Base-by-base conservation (phyloP, 2,329 filamentous ascomycete genomes). In the Fusarium longipes region DNA sequence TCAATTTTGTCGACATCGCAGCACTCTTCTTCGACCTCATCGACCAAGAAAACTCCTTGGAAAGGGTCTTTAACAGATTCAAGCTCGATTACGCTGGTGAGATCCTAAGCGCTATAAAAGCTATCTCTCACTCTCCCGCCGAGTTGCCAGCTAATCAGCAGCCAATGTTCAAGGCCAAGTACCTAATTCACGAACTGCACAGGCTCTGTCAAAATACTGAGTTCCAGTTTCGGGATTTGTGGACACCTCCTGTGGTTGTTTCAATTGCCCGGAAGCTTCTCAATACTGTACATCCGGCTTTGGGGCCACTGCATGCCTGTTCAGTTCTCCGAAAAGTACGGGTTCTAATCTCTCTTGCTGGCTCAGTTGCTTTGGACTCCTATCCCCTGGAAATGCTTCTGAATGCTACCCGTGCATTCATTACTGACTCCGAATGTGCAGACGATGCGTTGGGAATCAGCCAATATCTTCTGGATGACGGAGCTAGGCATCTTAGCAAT, bases 321-420 rank as follows among this genome's bases (percentile, higher is more conserved):
- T 91, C 93, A 3, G 89, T 97, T 5, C 85, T 99, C 50, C 89
- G 94, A 36, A 97, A 96, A 75, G 85, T 98, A 44, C 87, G 93
- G 32, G 86, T 97, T 10, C 80, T 98, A 17, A 85, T 98, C 25
- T 91, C 89, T 60, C 81, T 98, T 43, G 91, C 93, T 25, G 93
- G 93, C 0, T 77, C 87, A 1, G 84, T 89, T 49, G 92, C 91
- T n/a, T 82, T 91, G 24, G 82, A 87, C 38, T 91, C 91, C 0
- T 98, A 98, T 74, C 92, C 93, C 12, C 77, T 97, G 15, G 93
- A 99, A 77, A 96, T 97, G 92, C 83, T 97, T 1, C 83, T 99
- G 3, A 92, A 93, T 72, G 90, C 91, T 2, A 83, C 97, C 20
- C 86, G 91, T 11, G 88, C 89, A 0, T 96, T 93, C 68, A 82